A percentile compares a stretch with the other conserved stretches of the same genome.
Conservation (phyloP, 345 rosid species). For the Rubroshorea leprosula region DNA sequence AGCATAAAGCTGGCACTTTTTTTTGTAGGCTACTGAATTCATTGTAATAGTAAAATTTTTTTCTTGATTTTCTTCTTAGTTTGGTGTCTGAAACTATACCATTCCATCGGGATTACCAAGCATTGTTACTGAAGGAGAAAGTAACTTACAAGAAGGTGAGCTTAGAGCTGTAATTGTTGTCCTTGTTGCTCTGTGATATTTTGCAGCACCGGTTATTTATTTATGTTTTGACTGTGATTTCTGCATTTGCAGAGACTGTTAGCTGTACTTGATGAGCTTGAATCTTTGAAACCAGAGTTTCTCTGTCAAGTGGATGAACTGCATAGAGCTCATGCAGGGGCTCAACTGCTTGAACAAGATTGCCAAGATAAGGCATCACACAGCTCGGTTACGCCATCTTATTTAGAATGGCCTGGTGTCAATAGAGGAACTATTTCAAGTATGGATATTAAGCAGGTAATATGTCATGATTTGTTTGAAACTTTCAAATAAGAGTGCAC, state of each 20-base stretch:
- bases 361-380: slow-evolving; percentile 19
- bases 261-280: slow-evolving; percentile 71
- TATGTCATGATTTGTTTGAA: neutral
- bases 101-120: slow-evolving; percentile 75
- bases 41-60: neutral
- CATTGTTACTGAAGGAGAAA: slow-evolving; percentile 49
- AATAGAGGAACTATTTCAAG: slow-evolving; percentile 30
- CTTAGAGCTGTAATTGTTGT: slow-evolving; percentile 11
- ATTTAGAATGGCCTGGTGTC: slow-evolving; percentile 40
- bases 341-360: slow-evolving; percentile 32
- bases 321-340: slow-evolving; percentile 31
- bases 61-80: slow-evolving; percentile 34
- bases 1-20: slow-evolving; percentile 1
- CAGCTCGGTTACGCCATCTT: slow-evolving; percentile 29
- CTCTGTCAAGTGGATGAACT: slow-evolving; percentile 42
- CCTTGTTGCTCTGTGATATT: neutral
- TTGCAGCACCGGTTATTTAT: neutral
- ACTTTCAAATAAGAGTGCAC: neutral
- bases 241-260: slow-evolving; percentile 49
- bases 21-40: neutral
- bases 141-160: slow-evolving; percentile 60
- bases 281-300: slow-evolving; percentile 72
- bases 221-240: slow-evolving; percentile 11
- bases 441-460: slow-evolving; percentile 38
- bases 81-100: slow-evolving; percentile 96